Evolutionary conservation across 106 monocot genomes (phyloP).

Genomic region (Phalaenopsis equestris): DNA sequence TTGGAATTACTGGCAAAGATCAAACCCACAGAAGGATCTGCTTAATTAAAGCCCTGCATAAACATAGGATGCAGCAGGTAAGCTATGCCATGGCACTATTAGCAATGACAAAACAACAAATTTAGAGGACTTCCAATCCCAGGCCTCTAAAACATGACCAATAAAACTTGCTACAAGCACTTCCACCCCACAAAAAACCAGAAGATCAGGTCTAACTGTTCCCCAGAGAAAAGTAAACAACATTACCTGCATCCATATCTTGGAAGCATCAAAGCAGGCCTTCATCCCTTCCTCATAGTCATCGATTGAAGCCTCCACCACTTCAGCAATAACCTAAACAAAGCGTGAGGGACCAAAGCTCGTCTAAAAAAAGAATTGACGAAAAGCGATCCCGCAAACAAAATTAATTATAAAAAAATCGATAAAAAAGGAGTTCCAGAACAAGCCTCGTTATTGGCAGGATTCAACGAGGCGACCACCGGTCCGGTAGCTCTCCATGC

Average conservation of each 20-base stretch:
- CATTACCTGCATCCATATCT: constrained; percentile 86
- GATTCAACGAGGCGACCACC: constrained; percentile 54
- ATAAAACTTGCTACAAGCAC: not conserved
- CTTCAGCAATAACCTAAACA: constrained; percentile 79
- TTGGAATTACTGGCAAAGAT: not conserved
- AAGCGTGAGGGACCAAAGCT: not conserved
- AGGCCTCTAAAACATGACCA: not conserved
- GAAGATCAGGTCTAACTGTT: not conserved
- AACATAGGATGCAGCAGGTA: not conserved
- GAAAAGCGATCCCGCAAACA: not conserved
- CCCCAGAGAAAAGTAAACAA: not conserved
- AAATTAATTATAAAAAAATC: not conserved
- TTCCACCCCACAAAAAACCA: not conserved
- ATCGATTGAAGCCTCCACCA: constrained; percentile 61
- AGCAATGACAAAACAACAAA: not conserved
- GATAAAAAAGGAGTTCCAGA: not conserved
- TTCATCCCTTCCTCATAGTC: constrained; percentile 83
- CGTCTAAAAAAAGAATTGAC: not conserved
- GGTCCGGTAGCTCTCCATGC: constrained; percentile 62
- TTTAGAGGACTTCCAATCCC: not conserved
- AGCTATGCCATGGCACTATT: not conserved
- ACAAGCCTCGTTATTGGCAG: constrained; percentile 65
- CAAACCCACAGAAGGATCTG: not conserved
- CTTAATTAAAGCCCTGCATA: not conserved
- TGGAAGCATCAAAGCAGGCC: constrained; percentile 71